A percentile compares a stretch with the other conserved stretches of the same genome.
phyloP scores from a whole-genome alignment of 73 alveolate species.

The Breviolum minutum region DNA sequence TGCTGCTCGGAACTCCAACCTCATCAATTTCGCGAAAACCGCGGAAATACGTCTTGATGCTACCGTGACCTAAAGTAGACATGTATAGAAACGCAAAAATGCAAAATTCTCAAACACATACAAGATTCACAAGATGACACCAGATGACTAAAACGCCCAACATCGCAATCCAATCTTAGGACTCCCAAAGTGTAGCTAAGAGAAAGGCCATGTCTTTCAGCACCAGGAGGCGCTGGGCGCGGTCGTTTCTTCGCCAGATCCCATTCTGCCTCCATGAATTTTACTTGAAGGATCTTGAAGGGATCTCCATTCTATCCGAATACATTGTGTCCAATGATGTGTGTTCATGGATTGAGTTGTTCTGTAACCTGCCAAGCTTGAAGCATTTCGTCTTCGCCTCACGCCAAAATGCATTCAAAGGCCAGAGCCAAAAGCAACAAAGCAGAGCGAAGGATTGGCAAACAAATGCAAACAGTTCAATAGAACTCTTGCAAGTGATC shows the following conservation, averaged over 20 bases:
- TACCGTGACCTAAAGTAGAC: constrained; percentile 29
- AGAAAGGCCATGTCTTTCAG: constrained; percentile 40
- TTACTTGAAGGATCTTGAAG: not conserved
- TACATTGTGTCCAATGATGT: not conserved
- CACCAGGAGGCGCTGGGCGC: constrained; percentile 91
- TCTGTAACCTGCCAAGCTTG: constrained; percentile 42
- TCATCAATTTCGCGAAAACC: constrained; percentile 73
- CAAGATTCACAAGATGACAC: not conserved
- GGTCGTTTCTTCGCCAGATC: constrained; percentile 79
- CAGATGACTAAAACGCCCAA: not conserved
- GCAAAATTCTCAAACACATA: not conserved
- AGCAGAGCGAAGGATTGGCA: no score
- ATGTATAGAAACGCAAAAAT: no score
- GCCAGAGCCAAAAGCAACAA: no score
- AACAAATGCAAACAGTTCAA: no score
- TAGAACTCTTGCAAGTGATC: not conserved
- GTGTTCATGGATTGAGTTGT: no score
- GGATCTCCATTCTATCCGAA: not conserved
- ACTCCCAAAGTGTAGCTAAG: not conserved
- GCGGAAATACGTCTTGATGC: constrained; percentile 81
- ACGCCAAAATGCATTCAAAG: not conserved
- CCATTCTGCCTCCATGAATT: constrained; percentile 43
- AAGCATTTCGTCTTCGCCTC: constrained; percentile 64
- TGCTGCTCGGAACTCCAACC: not conserved
- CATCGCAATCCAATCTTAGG: no score